A percentile compares a stretch with the other conserved stretches of the same genome.
Conservation (phyloP, 2,329 filamentous ascomycete genomes). For the Pseudocercospora fuligena region DNA sequence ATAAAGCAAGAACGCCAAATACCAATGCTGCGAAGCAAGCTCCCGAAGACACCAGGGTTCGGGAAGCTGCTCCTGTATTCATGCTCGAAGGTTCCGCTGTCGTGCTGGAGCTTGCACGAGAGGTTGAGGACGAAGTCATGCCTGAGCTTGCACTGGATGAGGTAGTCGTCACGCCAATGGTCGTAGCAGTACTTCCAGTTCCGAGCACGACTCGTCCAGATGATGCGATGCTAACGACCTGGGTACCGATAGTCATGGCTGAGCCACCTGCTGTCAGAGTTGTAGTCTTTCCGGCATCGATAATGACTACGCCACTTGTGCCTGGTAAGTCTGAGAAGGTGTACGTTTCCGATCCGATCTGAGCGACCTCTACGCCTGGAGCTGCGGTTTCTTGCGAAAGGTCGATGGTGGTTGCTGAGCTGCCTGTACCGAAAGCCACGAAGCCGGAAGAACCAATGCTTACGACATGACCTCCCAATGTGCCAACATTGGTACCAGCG, state of each 20-base stretch:
- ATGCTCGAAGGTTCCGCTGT: neutral
- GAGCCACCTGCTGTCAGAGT: neutral
- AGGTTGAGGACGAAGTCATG: constrained; percentile 35
- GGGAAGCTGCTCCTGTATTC: neutral
- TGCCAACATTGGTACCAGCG: neutral
- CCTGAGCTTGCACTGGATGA: constrained; percentile 69
- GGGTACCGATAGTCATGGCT: neutral
- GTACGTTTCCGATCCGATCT: neutral
- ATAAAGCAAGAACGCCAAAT: neutral
- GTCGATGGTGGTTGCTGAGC: constrained; percentile 1
- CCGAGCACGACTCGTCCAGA: neutral
- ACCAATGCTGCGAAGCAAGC: neutral
- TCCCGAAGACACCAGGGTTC: neutral
- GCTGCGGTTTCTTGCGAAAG: neutral
- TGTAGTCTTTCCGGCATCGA: neutral
- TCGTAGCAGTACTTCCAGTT: constrained; percentile 34
- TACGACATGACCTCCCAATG: constrained; percentile 11
- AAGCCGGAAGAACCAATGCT: constrained; percentile 5
- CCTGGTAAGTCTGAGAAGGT: neutral
- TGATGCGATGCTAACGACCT: neutral
- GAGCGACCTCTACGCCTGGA: neutral
- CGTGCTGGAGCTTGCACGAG: neutral
- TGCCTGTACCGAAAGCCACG: constrained; percentile 1
- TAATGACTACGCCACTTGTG: neutral
- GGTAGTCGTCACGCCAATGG: neutral